Percentiles rank a stretch among this genome's conserved stretches.
Evolutionary conservation across 148 eudicot genomes (phyloP).

Genomic region (Cornus suecica): DNA sequence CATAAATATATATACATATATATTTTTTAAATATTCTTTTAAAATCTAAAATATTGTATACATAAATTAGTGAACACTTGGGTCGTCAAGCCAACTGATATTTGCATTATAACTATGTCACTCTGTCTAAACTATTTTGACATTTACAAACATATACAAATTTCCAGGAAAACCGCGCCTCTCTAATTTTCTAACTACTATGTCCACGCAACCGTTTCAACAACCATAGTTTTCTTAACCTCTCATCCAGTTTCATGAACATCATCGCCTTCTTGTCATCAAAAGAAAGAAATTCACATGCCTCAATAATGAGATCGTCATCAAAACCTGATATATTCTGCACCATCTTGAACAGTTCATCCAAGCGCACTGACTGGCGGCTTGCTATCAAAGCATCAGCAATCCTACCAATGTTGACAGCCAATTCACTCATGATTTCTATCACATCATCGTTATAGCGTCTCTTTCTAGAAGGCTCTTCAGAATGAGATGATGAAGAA

Average conservation of each 20-base stretch:
- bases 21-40: too few species aligned
- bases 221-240: conserved; percentile 11
- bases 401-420: conserved; percentile 14
- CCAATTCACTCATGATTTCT: conserved; percentile 10
- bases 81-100: too few species aligned
- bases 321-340: conserved; percentile 12
- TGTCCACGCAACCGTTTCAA: conserved; percentile 13
- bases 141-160: conserved; percentile 4
- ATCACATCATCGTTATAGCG: not conserved
- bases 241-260: conserved; percentile 15
- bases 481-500: not conserved
- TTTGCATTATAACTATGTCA: not conserved
- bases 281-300: conserved; percentile 15
- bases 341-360: conserved; percentile 13
- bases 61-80: too few species aligned
- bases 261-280: conserved; percentile 15
- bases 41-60: too few species aligned
- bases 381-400: conserved; percentile 15
- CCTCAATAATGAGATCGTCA: conserved; percentile 12
- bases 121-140: not conserved
- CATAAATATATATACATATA: too few species aligned
- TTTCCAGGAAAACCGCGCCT: not conserved
- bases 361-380: conserved; percentile 10
- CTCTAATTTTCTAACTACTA: not conserved
- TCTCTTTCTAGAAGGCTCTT: conserved; percentile 14